A percentile compares a stretch with the other conserved stretches of the same genome.
phyloP scores from a whole-genome alignment of 768 basidiomycete species.

The Sporobolomyces pararoseus region DNA sequence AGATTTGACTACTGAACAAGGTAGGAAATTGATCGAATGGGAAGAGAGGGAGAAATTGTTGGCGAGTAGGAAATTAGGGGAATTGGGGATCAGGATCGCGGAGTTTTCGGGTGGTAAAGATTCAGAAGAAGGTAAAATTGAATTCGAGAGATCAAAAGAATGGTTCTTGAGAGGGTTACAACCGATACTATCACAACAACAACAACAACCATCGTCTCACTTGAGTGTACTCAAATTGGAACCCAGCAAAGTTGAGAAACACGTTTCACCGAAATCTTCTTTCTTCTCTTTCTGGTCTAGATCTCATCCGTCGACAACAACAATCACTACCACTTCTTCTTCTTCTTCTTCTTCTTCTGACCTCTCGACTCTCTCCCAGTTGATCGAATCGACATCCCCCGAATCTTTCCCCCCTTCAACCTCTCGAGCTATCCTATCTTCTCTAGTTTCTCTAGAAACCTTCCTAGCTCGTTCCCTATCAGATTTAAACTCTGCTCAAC shows the following conservation, averaged over 20 bases:
- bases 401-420: constrained; percentile 16
- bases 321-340: background rate
- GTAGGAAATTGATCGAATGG: constrained; percentile 9
- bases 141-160: constrained; percentile 17
- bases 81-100: constrained; percentile 34
- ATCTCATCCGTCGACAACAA: constrained; percentile 26
- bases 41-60: constrained; percentile 25
- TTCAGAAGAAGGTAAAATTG: constrained; percentile 15
- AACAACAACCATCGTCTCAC: background rate
- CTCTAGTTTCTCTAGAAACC: constrained; percentile 38
- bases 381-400: constrained; percentile 14
- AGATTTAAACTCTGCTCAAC: constrained; percentile 11
- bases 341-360: background rate
- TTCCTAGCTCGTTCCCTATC: constrained; percentile 26
- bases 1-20: background rate
- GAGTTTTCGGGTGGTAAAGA: constrained; percentile 24
- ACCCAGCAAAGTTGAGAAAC: background rate
- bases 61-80: constrained; percentile 39
- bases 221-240: background rate
- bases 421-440: constrained; percentile 28
- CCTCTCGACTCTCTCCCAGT: background rate
- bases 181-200: background rate
- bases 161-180: constrained; percentile 33
- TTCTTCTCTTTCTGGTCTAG: constrained; percentile 42
- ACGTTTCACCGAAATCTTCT: constrained; percentile 19